Conservation (phyloP, 768 basidiomycete genomes). For the Goffeauzyma gilvescens region DNA sequence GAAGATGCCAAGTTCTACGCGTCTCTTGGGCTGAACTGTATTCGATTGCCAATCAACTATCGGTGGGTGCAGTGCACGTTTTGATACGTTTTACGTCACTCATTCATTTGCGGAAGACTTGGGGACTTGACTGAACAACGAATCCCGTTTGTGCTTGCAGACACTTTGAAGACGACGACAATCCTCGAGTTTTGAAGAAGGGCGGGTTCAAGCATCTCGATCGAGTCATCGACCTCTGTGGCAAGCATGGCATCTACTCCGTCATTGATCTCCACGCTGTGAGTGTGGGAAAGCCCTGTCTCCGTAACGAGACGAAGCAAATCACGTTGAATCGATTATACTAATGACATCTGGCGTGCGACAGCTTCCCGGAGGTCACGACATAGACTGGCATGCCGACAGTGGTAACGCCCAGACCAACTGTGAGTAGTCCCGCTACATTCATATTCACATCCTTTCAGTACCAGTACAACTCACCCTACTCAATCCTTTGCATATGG, state of each 20-base stretch:
- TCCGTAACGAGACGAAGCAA: not conserved
- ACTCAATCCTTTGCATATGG: not conserved
- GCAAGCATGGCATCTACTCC: conserved; percentile 52
- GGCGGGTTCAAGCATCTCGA: conserved; percentile 66
- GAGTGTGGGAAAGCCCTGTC: conserved; percentile 2
- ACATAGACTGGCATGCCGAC: conserved; percentile 58
- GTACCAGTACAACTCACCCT: not conserved
- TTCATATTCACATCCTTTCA: too few species aligned
- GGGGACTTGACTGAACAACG: not conserved
- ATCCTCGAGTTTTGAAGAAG: conserved; percentile 55
- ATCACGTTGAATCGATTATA: too few species aligned
- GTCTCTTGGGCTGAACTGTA: conserved; percentile 58
- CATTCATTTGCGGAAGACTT: not conserved
- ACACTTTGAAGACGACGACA: conserved; percentile 45
- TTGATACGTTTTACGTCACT: conserved; percentile 5
- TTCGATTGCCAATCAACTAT: conserved; percentile 35
- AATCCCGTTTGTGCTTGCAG: not conserved
- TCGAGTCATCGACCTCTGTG: conserved; percentile 56
- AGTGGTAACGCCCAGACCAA: conserved; percentile 18
- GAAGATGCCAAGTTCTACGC: conserved; percentile 59
- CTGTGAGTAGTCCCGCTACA: too few species aligned
- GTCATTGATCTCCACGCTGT: conserved; percentile 60
- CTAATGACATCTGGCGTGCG: not conserved
- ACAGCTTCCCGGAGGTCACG: conserved; percentile 30
- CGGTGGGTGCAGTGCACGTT: too few species aligned